phyloP scores from a whole-genome alignment of 2,329 filamentous ascomycete genomes.

The Zymoseptoria ardabiliae region DNA sequence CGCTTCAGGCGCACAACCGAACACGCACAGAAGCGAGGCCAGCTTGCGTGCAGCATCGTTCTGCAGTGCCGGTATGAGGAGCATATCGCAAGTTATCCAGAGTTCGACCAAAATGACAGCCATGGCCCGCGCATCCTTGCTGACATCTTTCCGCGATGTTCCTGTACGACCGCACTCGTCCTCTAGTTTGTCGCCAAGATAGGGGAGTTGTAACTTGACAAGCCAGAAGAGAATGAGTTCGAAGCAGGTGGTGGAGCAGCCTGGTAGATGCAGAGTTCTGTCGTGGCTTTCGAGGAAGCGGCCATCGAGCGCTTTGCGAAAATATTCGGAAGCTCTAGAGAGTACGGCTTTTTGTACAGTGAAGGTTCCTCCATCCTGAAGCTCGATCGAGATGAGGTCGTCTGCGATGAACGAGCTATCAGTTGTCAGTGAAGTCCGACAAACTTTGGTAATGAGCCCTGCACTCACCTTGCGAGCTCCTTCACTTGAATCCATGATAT shows the following conservation, averaged over 20 bases:
- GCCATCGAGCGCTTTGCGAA: slow-evolving; percentile 1
- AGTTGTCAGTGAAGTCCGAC: no score
- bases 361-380: slow-evolving; percentile 4
- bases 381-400: background rate
- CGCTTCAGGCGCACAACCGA: background rate
- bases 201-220: background rate
- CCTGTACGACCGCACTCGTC: background rate
- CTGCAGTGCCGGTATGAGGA: slow-evolving; percentile 3
- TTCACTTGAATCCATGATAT: background rate
- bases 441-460: no score
- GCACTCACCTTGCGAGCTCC: background rate
- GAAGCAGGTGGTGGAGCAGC: background rate
- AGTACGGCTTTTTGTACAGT: slow-evolving; percentile 2
- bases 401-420: background rate
- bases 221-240: slow-evolving; percentile 3
- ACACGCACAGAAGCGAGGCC: background rate
- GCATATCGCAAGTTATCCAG: slow-evolving; percentile 1
- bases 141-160: background rate
- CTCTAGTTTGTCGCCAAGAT: background rate
- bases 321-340: slow-evolving; percentile 4
- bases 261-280: slow-evolving; percentile 2
- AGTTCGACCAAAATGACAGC: background rate
- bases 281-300: slow-evolving; percentile 1
- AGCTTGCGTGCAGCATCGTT: background rate
- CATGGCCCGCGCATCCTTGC: background rate